Evolutionary conservation across 371 early-diverging fungal genomes (phyloP).

Genomic region (Enterospora canceri): DNA sequence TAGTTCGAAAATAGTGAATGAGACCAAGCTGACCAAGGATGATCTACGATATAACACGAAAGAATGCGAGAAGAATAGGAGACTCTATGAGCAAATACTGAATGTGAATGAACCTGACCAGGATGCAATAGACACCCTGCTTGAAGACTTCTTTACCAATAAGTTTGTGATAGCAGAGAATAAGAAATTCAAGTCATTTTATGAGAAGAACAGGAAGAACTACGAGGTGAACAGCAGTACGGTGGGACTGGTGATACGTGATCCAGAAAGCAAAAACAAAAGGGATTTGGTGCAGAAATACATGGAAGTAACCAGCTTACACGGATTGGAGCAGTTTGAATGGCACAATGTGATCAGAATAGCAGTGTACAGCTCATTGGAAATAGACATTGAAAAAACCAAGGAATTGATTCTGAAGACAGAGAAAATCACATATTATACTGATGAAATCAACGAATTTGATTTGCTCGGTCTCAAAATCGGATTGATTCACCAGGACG

Average conservation of each 20-base stretch:
- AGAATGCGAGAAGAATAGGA: slow-evolving; percentile 24
- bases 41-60: slow-evolving; percentile 19
- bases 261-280: not conserved
- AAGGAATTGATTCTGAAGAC: slow-evolving; percentile 34
- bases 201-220: not conserved
- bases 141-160: slow-evolving; percentile 42
- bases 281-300: slow-evolving; percentile 2
- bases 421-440: slow-evolving; percentile 10
- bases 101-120: not conserved
- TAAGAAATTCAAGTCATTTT: slow-evolving; percentile 4
- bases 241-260: not conserved
- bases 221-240: not conserved
- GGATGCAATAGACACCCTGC: not conserved
- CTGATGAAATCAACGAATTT: slow-evolving; percentile 4
- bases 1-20: slow-evolving; percentile 28
- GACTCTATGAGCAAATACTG: slow-evolving; percentile 7
- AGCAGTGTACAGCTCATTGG: slow-evolving; percentile 2
- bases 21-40: slow-evolving; percentile 28
- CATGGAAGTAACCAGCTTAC: slow-evolving; percentile 18
- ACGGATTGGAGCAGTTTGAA: slow-evolving; percentile 38
- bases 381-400: slow-evolving; percentile 29
- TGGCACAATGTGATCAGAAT: slow-evolving; percentile 34
- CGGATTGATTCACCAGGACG: slow-evolving; percentile 20
- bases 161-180: slow-evolving; percentile 12
- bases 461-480: slow-evolving; percentile 36